Evolutionary conservation across 192 early-diverging fungal genomes (phyloP), one percentile per base, ranked within the genome.

Genomic region (Mortierella hygrophila): DNA sequence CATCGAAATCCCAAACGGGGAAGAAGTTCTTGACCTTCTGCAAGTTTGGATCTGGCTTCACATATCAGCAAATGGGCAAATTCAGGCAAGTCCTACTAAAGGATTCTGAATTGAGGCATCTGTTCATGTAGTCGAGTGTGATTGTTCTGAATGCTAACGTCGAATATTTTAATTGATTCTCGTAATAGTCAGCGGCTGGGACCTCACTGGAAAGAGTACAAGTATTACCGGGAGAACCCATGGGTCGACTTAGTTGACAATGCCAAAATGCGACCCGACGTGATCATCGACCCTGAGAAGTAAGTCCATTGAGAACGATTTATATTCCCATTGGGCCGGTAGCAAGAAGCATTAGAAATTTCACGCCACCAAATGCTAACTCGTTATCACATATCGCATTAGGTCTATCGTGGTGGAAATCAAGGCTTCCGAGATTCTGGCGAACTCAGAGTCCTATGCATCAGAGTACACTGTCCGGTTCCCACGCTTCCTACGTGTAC

Each of bases 391-490:
- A 37, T 3, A 46, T 38, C n/a, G 7, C 29, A 11, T 29, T 68
- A 91, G 88, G 7, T 90, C 91, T 0, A 91, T 93, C 37, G 92
- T 96, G 20, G 90, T 96, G 11, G 90, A 95, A 65, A 82, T 96
- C 52, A 93, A 93, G 74, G 94, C 90, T 23, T 81, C 95, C 0
- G 92, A 96, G 87, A 93, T 96, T 40, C 88, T 90, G 11, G 65
- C 86, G 23, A 87, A 79, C 81, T 89, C 82, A 89, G 89, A 68
- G 6, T 82, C 83, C 1, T 96, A 93, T 76, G 92, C 88, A 0
- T 69, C 90, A n/a, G 89, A 90, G 18, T 94, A 88, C 49, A 96
- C 96, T 11, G 83, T 97, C 38, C 93, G 96, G 23, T 97, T 97
- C 77, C 96, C 96, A 5, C 88, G 96, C 18, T 96, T 94, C 79